Evolutionary conservation across 495 filamentous ascomycete genomes (phyloP).

Genomic region (Aspergillus avenaceus): DNA sequence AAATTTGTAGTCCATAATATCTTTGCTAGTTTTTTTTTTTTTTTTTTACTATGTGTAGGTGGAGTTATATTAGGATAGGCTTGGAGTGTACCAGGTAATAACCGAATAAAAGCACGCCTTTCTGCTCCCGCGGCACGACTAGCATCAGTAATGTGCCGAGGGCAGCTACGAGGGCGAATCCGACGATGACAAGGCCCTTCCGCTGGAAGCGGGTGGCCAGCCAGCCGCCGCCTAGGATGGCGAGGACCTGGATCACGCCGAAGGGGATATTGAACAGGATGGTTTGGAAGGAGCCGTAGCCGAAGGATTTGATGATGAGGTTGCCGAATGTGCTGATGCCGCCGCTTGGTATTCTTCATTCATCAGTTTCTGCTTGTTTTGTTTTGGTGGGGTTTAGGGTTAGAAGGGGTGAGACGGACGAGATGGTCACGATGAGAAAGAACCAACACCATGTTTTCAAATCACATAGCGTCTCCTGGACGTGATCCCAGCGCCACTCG

Average conservation of each 20-base stretch:
- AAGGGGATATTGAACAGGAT: constrained; percentile 32
- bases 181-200: constrained; percentile 18
- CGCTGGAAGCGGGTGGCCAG: constrained; percentile 29
- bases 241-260: constrained; percentile 40
- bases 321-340: constrained; percentile 32
- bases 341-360: constrained; percentile 30
- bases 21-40: no score
- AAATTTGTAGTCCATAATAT: no score
- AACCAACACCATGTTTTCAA: constrained; percentile 37
- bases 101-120: constrained; percentile 22
- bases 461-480: constrained; percentile 41
- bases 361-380: not conserved
- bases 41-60: no score
- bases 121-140: constrained; percentile 19
- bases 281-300: constrained; percentile 26
- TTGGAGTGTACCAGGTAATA: constrained; percentile 19
- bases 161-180: constrained; percentile 10
- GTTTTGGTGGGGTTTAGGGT: not conserved
- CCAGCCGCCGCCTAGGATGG: constrained; percentile 42
- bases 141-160: constrained; percentile 22
- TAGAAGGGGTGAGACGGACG: constrained; percentile 8
- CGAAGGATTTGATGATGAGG: constrained; percentile 36
- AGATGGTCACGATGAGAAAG: constrained; percentile 22
- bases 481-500: constrained; percentile 46
- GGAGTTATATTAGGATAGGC: not conserved